Percentiles rank a stretch among this genome's conserved stretches.
phyloP scores from a whole-genome alignment of 2,329 filamentous ascomycete genomes.

The Microcyclosporella mali region DNA sequence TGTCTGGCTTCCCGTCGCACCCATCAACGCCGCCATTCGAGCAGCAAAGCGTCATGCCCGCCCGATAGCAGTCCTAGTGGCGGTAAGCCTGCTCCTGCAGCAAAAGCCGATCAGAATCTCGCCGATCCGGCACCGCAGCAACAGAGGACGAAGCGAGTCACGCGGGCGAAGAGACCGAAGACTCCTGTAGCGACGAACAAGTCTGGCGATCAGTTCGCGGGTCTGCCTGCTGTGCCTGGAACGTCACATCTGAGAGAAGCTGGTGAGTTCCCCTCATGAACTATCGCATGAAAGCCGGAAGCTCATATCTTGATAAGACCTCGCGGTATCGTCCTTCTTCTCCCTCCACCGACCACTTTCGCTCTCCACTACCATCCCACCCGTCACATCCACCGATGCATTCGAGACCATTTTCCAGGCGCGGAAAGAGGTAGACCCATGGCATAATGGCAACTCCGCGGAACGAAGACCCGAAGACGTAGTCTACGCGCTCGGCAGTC shows the following conservation, averaged over 20 bases:
- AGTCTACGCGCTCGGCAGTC: slow-evolving; percentile 42
- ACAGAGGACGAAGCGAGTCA: slow-evolving; percentile 15
- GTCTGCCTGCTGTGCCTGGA: slow-evolving; percentile 67
- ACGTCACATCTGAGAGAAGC: slow-evolving; percentile 59
- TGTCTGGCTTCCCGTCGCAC: slow-evolving; percentile 31
- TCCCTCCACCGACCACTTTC: slow-evolving; percentile 92
- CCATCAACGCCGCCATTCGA: slow-evolving; percentile 46
- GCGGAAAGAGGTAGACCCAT: slow-evolving; percentile 41
- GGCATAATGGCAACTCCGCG: slow-evolving; percentile 42
- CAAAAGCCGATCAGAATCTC: slow-evolving; percentile 19
- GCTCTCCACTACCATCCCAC: slow-evolving; percentile 73
- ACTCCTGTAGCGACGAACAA: slow-evolving; percentile 13
- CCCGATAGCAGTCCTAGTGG: slow-evolving; percentile 30
- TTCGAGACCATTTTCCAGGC: slow-evolving; percentile 78
- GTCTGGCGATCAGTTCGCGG: slow-evolving; percentile 41
- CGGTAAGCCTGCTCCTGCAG: slow-evolving; percentile 25
- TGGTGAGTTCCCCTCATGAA: slow-evolving; percentile 6
- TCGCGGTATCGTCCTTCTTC: slow-evolving; percentile 88
- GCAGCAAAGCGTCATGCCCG: slow-evolving; percentile 46
- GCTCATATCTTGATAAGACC: slow-evolving; percentile 43
- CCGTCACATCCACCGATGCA: slow-evolving; percentile 61
- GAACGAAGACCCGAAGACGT: slow-evolving; percentile 33
- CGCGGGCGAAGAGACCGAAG: slow-evolving; percentile 8
- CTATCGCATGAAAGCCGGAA: neutral
- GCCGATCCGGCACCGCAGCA: slow-evolving; percentile 15